Percentiles rank a stretch among this genome's conserved stretches.
phyloP scores from a whole-genome alignment of 164 flowering plant species.

The Aristolochia californica region DNA sequence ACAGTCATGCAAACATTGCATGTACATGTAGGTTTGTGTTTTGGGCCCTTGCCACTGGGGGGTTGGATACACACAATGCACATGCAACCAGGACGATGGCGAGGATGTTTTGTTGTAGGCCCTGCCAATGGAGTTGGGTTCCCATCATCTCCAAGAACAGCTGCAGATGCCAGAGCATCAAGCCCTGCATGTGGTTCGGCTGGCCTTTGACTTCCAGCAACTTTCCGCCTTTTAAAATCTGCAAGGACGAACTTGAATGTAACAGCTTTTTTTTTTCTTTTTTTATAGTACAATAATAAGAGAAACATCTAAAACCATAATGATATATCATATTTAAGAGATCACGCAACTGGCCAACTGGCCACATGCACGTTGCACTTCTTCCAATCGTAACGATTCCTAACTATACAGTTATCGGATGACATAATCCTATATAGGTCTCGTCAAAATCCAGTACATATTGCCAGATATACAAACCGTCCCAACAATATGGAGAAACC shows the following conservation, averaged over 20 bases:
- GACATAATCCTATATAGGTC: no score
- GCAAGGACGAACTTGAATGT: constrained; percentile 1
- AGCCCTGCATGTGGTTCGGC: constrained; percentile 62
- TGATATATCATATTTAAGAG: not conserved
- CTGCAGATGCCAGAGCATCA: constrained; percentile 86
- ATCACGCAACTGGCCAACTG: no score
- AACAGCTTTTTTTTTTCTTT: not conserved
- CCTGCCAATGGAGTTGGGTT: constrained; percentile 40
- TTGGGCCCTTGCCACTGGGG: constrained; percentile 88
- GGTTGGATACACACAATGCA: constrained; percentile 99
- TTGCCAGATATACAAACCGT: no score
- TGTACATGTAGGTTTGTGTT: constrained; percentile 65
- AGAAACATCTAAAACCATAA: not conserved
- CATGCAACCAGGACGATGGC: constrained; percentile 93
- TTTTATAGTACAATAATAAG: not conserved
- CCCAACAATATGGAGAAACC: no score
- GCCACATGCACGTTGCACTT: no score
- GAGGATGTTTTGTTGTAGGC: constrained; percentile 84
- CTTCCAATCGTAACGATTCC: no score
- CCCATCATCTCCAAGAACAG: constrained; percentile 58
- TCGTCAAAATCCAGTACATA: no score
- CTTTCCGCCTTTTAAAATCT: constrained; percentile 59
- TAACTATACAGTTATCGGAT: no score
- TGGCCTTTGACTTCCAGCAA: constrained; percentile 17
- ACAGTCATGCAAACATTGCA: constrained; percentile 63